These are phyloP conservation scores for Ceratobasidium papillatum DNA, from an alignment of 1,284 basidiomycete species.

Conservation along the genomic window DNA sequence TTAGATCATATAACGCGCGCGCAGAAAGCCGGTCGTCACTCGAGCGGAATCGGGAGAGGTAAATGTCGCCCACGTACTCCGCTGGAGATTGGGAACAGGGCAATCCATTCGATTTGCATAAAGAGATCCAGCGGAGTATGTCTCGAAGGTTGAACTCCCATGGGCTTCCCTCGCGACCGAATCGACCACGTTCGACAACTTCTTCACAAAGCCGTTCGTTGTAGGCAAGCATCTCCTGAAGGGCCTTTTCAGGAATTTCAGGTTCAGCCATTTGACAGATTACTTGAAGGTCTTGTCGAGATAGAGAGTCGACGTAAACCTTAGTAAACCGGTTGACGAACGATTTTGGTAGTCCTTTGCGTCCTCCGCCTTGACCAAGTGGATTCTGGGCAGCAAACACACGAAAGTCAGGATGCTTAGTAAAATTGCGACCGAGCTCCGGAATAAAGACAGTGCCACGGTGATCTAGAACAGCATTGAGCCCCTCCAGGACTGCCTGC, in stretches of 20 bases:
- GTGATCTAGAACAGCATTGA: slow-evolving; percentile 97
- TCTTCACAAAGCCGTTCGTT: slow-evolving; percentile 79
- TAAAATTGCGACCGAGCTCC: slow-evolving; percentile 91
- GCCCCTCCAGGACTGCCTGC: slow-evolving; percentile 94
- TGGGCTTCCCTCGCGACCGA: slow-evolving; percentile 87
- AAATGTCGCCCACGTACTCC: slow-evolving; percentile 75
- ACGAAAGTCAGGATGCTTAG: slow-evolving; percentile 89
- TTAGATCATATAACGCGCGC: slow-evolving; percentile 72
- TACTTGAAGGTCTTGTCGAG: slow-evolving; percentile 77
- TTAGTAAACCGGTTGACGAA: slow-evolving; percentile 99
- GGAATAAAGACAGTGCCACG: slow-evolving; percentile 95
- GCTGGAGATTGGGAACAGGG: slow-evolving; percentile 59
- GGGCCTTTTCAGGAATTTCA: slow-evolving; percentile 60
- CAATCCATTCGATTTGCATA: slow-evolving; percentile 61
- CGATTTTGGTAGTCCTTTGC: slow-evolving; percentile 97
- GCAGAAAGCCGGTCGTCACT: slow-evolving; percentile 71
- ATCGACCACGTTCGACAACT: slow-evolving; percentile 70
- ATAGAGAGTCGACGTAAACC: slow-evolving; percentile 92
- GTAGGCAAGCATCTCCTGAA: slow-evolving; percentile 86
- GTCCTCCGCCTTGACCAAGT: slow-evolving; percentile 93
- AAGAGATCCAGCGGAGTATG: slow-evolving; percentile 83
- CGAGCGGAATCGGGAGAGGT: slow-evolving; percentile 88
- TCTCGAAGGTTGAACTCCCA: slow-evolving; percentile 99
- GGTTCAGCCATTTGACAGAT: slow-evolving; percentile 85
- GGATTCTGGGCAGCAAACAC: slow-evolving; percentile 99